These are phyloP conservation scores for Furculomyces boomerangus DNA, from an alignment of 371 early-diverging fungal species.

Conservation along the genomic window DNA sequence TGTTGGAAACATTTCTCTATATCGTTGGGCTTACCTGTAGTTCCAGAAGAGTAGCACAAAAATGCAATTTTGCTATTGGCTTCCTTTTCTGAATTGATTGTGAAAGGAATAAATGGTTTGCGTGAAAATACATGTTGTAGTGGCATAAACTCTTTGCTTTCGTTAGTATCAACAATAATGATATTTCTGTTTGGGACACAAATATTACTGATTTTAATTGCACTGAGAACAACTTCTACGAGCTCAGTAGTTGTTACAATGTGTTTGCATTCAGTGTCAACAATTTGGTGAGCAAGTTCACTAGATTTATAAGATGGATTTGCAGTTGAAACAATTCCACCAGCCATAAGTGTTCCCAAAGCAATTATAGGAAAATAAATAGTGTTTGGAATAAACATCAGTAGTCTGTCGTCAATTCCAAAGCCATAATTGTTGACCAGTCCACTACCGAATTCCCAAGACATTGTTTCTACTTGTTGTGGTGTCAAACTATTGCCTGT, in stretches of 20 bases:
- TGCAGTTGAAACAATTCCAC: constrained; percentile 15
- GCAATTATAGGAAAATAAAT: constrained; percentile 25
- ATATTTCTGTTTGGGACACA: constrained; percentile 5
- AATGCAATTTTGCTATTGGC: constrained; percentile 31
- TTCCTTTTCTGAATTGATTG: not conserved
- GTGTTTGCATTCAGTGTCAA: constrained; percentile 7
- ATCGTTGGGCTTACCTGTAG: constrained; percentile 61
- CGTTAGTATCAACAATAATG: not conserved
- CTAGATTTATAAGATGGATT: constrained; percentile 24
- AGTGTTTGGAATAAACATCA: constrained; percentile 48
- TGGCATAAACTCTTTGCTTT: not conserved
- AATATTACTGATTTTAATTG: constrained; percentile 1
- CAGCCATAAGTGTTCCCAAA: constrained; percentile 26
- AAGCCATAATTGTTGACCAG: constrained; percentile 36
- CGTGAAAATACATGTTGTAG: not conserved
- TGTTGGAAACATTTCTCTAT: no score
- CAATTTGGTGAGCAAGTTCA: constrained; percentile 22
- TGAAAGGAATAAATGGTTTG: not conserved
- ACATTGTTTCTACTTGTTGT: constrained; percentile 31
- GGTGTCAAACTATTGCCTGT: constrained; percentile 36
- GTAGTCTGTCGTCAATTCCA: constrained; percentile 42
- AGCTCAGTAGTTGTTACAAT: constrained; percentile 11
- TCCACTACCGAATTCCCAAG: constrained; percentile 43
- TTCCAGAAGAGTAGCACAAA: constrained; percentile 76
- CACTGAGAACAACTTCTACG: constrained; percentile 5